Evolutionary conservation across 805 yeast genomes (phyloP).

Genomic region (Kregervanrija delftensis): DNA sequence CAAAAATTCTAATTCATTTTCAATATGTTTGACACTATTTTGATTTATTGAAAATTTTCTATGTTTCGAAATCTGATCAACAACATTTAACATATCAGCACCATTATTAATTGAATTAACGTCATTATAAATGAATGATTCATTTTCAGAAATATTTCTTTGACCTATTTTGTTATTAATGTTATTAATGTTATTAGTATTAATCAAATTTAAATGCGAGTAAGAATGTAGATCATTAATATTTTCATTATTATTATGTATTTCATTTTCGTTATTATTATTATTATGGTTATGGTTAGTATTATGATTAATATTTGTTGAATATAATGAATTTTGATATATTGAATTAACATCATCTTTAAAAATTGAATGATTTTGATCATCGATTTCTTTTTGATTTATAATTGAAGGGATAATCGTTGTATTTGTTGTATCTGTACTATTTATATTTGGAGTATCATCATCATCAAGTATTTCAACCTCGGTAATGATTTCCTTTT

Average conservation of each 20-base stretch:
- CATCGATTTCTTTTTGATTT: too few species aligned
- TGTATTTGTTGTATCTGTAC: background rate
- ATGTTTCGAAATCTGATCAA: background rate
- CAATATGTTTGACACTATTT: conserved; percentile 8
- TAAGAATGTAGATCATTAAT: background rate
- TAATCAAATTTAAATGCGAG: background rate
- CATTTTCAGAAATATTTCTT: conserved; percentile 13
- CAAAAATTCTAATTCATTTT: conserved; percentile 15
- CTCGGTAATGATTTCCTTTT: background rate
- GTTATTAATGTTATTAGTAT: too few species aligned
- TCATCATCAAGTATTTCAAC: too few species aligned
- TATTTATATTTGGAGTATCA: too few species aligned
- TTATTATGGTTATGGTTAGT: background rate
- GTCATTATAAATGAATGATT: conserved; percentile 24
- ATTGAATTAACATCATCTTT: conserved; percentile 15
- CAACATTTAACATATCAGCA: background rate
- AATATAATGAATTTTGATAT: conserved; percentile 21
- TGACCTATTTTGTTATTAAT: background rate
- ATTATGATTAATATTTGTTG: conserved; percentile 13
- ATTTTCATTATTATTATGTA: background rate
- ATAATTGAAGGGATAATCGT: too few species aligned
- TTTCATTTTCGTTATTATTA: background rate
- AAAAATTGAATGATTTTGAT: too few species aligned
- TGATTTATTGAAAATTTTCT: background rate
- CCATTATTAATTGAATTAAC: conserved; percentile 9